phyloP scores from a whole-genome alignment of 768 basidiomycete species.

The Pleurotus giganteus region DNA sequence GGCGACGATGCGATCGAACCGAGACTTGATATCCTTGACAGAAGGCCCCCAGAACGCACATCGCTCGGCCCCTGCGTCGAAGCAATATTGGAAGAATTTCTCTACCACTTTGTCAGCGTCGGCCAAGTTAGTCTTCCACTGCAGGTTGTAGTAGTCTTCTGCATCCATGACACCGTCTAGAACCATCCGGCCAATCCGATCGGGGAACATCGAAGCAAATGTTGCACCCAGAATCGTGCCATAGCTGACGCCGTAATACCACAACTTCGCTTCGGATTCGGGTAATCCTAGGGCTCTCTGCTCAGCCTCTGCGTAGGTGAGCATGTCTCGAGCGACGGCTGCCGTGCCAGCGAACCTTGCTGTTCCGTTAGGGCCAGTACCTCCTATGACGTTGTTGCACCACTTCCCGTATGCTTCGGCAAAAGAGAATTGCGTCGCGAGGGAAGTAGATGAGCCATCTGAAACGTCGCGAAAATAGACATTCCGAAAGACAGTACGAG shows the following conservation, averaged over 20 bases:
- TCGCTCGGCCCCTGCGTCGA: slow-evolving; percentile 16
- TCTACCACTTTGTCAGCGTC: slow-evolving; percentile 21
- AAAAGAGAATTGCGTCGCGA: not conserved
- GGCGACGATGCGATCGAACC: slow-evolving; percentile 14
- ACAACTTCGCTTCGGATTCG: not conserved
- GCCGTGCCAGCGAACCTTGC: not conserved
- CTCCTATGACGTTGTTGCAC: not conserved
- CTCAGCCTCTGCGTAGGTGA: not conserved
- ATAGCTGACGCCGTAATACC: slow-evolving; percentile 21
- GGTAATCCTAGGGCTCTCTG: not conserved
- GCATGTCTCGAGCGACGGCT: not conserved
- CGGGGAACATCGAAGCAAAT: slow-evolving; percentile 34
- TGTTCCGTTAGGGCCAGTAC: not conserved
- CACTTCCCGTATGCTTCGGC: not conserved
- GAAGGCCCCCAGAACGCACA: slow-evolving; percentile 22
- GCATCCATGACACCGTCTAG: slow-evolving; percentile 30
- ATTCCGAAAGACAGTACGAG: not conserved
- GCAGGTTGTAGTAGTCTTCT: slow-evolving; percentile 18
- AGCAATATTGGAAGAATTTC: slow-evolving; percentile 19
- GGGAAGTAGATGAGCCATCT: not conserved
- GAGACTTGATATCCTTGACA: slow-evolving; percentile 12
- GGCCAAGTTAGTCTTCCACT: slow-evolving; percentile 14
- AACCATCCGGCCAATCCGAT: slow-evolving; percentile 28
- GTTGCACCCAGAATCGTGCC: slow-evolving; percentile 27
- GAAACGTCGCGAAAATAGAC: not conserved